These are phyloP conservation scores for Nitzschia putrida DNA, from an alignment of 108 stramenopile species.

Conservation along the genomic window DNA sequence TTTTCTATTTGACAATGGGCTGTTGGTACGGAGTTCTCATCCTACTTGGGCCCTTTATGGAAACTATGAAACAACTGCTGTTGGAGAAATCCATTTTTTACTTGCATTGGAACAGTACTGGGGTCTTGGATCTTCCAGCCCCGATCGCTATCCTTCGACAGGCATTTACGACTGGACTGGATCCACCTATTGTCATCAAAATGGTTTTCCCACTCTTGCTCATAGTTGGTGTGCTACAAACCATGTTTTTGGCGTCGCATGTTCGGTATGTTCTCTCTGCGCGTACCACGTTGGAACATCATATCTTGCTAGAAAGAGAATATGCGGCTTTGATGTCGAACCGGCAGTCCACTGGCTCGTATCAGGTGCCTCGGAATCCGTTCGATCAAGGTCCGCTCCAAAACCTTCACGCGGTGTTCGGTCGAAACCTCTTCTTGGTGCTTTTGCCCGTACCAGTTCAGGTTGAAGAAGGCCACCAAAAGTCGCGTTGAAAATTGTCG, in stretches of 20 bases:
- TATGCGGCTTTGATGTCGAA: slow-evolving; percentile 5
- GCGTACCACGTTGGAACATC: slow-evolving; percentile 55
- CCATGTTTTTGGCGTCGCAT: slow-evolving; percentile 44
- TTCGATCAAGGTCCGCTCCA: slow-evolving; percentile 44
- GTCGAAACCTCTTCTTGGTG: slow-evolving; percentile 25
- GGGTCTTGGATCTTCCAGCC: slow-evolving; percentile 64
- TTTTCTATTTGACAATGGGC: slow-evolving; percentile 61
- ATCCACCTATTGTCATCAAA: slow-evolving; percentile 29
- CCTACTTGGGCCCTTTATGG: slow-evolving; percentile 54
- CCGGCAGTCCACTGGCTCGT: slow-evolving; percentile 3
- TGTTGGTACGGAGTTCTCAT: slow-evolving; percentile 67
- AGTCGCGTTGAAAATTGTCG: neutral
- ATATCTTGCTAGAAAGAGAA: slow-evolving; percentile 33
- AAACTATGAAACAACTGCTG: slow-evolving; percentile 43
- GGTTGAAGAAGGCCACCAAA: slow-evolving; percentile 8
- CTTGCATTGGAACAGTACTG: slow-evolving; percentile 50
- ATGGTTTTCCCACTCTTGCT: slow-evolving; percentile 49
- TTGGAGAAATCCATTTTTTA: slow-evolving; percentile 49
- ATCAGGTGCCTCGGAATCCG: slow-evolving; percentile 24
- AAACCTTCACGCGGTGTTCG: slow-evolving; percentile 38
- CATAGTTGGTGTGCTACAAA: slow-evolving; percentile 34
- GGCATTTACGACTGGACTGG: slow-evolving; percentile 12
- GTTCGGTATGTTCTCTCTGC: slow-evolving; percentile 32
- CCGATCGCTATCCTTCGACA: slow-evolving; percentile 40
- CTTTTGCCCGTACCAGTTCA: slow-evolving; percentile 41